Percentiles rank a stretch among this genome's conserved stretches.
These are phyloP conservation scores for Solanum lycopersicoides DNA, from an alignment of 257 asterid genomes.

Conservation along the genomic window DNA sequence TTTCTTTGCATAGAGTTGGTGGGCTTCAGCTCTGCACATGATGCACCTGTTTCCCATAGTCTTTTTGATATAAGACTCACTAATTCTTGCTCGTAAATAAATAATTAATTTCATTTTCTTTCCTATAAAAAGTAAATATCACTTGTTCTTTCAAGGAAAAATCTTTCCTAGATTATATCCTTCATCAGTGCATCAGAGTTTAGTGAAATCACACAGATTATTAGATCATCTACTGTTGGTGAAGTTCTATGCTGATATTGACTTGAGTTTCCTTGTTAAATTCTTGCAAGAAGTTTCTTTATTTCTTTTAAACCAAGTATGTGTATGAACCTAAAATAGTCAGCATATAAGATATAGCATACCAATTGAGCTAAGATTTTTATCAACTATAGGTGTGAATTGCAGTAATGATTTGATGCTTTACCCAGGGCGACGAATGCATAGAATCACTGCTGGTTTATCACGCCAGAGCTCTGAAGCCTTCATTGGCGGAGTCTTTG, in stretches of 20 bases:
- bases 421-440: constrained; percentile 90
- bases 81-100: background rate
- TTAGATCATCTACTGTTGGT: background rate
- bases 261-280: background rate
- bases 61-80: background rate
- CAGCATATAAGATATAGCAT: background rate
- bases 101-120: background rate
- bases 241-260: background rate
- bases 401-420: background rate
- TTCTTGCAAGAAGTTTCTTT: background rate
- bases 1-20: constrained; percentile 69
- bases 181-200: background rate
- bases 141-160: background rate
- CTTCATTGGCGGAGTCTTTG: constrained; percentile 64
- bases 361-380: background rate
- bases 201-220: background rate
- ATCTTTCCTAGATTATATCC: background rate
- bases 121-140: background rate
- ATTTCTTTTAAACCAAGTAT: background rate
- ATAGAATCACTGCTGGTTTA: constrained; percentile 60
- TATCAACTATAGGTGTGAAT: background rate
- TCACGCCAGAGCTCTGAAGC: constrained; percentile 72
- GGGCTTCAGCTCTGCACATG: constrained; percentile 98
- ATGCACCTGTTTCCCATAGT: constrained; percentile 21
- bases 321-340: background rate